Conservation (phyloP, 768 basidiomycete genomes). For the Nidula microcarpa region DNA sequence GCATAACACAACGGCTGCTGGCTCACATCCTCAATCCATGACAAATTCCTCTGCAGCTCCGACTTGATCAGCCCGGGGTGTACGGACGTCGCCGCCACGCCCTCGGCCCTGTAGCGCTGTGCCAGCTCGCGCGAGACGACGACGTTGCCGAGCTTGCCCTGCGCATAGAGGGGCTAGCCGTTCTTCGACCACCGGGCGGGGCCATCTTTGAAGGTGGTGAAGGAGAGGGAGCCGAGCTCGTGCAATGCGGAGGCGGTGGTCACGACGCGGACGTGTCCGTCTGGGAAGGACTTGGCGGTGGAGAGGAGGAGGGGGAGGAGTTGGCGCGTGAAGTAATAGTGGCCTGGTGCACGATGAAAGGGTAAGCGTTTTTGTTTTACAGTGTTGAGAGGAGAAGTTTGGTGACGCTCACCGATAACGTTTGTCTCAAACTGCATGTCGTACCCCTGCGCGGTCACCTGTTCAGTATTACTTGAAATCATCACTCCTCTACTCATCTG, state of each 20-base stretch:
- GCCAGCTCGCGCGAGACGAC: conserved; percentile 38
- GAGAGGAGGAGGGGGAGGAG: conserved; percentile 35
- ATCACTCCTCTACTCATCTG: conserved; percentile 4
- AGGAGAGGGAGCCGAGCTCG: conserved; percentile 19
- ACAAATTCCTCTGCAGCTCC: conserved; percentile 23
- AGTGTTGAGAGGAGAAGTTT: no score
- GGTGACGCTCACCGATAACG: conserved; percentile 25
- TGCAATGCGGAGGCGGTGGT: conserved; percentile 29
- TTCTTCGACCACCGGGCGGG: conserved; percentile 23
- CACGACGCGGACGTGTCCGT: conserved; percentile 32
- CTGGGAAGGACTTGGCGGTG: conserved; percentile 22
- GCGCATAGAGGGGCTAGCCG: conserved; percentile 21
- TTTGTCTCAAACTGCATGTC: conserved; percentile 52
- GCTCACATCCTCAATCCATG: neutral
- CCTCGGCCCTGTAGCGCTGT: conserved; percentile 35
- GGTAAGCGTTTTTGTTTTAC: no score
- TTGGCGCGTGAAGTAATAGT: conserved; percentile 52
- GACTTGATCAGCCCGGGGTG: conserved; percentile 40
- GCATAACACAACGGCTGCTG: conserved; percentile 7
- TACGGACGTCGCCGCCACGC: conserved; percentile 35
- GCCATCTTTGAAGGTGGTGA: conserved; percentile 33
- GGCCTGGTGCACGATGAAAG: no score
- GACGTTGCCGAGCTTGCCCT: conserved; percentile 39
- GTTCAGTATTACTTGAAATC: conserved; percentile 24
- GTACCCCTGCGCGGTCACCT: conserved; percentile 41